Base-by-base conservation (phyloP, 179 eudicot genomes). In the Beta lomatogona region DNA sequence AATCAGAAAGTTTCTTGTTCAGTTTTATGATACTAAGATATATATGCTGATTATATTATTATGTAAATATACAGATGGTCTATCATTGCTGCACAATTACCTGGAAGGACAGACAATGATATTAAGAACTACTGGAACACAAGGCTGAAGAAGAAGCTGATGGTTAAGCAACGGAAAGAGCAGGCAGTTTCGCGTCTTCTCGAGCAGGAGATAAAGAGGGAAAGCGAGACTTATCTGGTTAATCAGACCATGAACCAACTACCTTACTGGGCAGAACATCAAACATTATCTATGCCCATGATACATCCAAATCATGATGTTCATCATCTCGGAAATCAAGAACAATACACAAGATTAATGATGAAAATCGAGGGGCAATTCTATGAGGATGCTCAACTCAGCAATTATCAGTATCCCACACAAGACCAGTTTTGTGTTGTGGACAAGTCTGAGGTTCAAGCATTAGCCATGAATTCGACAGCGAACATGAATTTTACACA, bases 81-180 rank as follows among this genome's bases (percentile, higher is more conserved):
- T 3, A 87, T 91, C 18, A 92, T 92, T 48, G 97, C 97, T 52
- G 94, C 92, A 55, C 94, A 92, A 50, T 77, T 91, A 70, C 94
- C 97, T 0, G 97, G 97, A 76, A 80, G 97, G 72, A 92, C 97
- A 0, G 97, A 92, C 83, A 92, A 92, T 18, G 97, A 91, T 73
- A 92, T 92, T 60, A 92, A 91, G 84, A 91, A 92, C 73, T 91
- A 92, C 76, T 92, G 97, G 97, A 92, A 92, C 85, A 91, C 97
- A 5, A 91, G 88, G 82, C 81, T 92, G 79, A 92, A 91, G 89
- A 92, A 90, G 85, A 92, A 90, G 86, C 85, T 92, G 18, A 80
- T 91, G 73, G 89, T 88, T 16, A 89, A 83, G 75, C 97, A 91
- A 71, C 76, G 91, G 19, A 91, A 83, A 67, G 89, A 88, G 14